phyloP scores from a whole-genome alignment of 2,329 filamentous ascomycete genomes.

The Trichophyton rubrum region DNA sequence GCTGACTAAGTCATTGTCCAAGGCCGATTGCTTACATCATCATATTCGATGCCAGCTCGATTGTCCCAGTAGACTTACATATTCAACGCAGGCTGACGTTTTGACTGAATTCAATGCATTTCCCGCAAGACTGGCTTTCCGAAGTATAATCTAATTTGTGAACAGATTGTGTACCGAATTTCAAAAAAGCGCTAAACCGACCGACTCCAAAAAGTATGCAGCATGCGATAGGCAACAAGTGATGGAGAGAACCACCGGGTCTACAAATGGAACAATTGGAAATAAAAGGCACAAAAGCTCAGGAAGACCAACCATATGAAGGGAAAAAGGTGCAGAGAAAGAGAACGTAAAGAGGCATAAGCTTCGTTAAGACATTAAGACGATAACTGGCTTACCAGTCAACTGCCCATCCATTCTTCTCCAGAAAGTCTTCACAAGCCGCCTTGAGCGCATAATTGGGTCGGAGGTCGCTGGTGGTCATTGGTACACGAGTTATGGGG shows the following conservation, averaged over 20 bases:
- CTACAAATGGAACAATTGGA: slow-evolving; percentile 1
- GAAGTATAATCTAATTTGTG: neutral
- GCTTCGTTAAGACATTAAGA: neutral
- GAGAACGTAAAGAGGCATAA: neutral
- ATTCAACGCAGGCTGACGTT: no score
- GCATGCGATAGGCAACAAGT: neutral
- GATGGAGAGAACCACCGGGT: neutral
- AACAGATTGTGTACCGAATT: neutral
- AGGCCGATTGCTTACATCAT: no score
- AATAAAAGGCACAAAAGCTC: neutral
- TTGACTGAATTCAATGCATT: no score
- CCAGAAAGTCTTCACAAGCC: slow-evolving; percentile 73
- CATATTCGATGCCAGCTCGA: no score
- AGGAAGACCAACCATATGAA: neutral
- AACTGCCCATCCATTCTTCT: slow-evolving; percentile 80
- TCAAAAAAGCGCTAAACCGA: slow-evolving; percentile 2
- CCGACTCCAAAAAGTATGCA: neutral
- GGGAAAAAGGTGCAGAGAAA: neutral
- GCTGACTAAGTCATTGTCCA: no score
- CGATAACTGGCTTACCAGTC: slow-evolving; percentile 53
- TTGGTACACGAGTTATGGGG: slow-evolving; percentile 67
- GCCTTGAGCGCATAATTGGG: slow-evolving; percentile 71
- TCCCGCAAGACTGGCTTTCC: no score
- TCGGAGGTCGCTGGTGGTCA: slow-evolving; percentile 56
- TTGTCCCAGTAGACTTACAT: no score